These are phyloP conservation scores for Nannizziopsis barbatae DNA, from an alignment of 2,329 filamentous ascomycete genomes.

Conservation along the genomic window DNA sequence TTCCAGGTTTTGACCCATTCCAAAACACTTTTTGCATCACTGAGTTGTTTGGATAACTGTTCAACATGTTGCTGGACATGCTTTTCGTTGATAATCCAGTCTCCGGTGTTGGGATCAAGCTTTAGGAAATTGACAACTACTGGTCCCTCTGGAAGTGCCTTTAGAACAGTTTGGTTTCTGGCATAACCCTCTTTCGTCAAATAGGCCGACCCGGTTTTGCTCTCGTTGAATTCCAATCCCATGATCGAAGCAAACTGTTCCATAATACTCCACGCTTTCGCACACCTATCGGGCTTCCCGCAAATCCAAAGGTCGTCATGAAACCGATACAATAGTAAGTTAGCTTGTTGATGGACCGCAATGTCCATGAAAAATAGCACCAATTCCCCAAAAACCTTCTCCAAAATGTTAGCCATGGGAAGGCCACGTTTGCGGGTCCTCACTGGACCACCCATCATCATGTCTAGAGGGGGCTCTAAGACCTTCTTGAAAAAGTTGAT, in stretches of 20 bases:
- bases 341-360: slow-evolving; percentile 35
- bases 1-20: slow-evolving; percentile 47
- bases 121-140: slow-evolving; percentile 45
- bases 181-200: slow-evolving; percentile 24
- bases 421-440: slow-evolving; percentile 36
- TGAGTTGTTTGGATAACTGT: slow-evolving; percentile 33
- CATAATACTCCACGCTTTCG: slow-evolving; percentile 36
- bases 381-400: slow-evolving; percentile 40
- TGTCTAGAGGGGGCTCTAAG: slow-evolving; percentile 37
- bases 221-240: slow-evolving; percentile 34
- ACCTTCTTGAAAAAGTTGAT: slow-evolving; percentile 38
- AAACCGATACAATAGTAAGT: slow-evolving; percentile 37
- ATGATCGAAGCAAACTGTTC: slow-evolving; percentile 34
- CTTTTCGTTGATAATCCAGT: slow-evolving; percentile 31
- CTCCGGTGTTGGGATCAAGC: slow-evolving; percentile 26
- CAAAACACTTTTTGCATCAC: slow-evolving; percentile 39
- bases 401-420: slow-evolving; percentile 38
- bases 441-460: slow-evolving; percentile 26
- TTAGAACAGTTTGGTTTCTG: slow-evolving; percentile 18
- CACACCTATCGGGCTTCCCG: slow-evolving; percentile 33
- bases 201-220: slow-evolving; percentile 42
- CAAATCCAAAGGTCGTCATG: slow-evolving; percentile 43
- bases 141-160: slow-evolving; percentile 37
- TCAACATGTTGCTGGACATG: slow-evolving; percentile 32
- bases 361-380: slow-evolving; percentile 40